These are phyloP conservation scores for Fusarium clavum DNA, from an alignment of 2,329 filamentous ascomycete genomes.

Conservation along the genomic window DNA sequence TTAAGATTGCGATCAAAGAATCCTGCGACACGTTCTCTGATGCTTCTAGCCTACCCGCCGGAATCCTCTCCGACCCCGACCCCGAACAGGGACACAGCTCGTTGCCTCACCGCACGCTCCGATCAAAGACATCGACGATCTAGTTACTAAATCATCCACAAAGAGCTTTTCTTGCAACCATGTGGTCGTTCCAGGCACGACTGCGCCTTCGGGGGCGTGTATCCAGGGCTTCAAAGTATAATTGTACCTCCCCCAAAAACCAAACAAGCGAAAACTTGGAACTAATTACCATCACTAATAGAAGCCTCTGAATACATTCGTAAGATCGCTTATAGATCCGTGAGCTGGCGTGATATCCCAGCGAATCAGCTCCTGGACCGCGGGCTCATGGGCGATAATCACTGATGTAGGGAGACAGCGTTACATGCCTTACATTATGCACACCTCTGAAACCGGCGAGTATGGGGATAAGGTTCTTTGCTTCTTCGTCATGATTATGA, in stretches of 20 bases:
- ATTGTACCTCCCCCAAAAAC: slow-evolving; percentile 13
- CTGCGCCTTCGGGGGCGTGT: slow-evolving; percentile 32
- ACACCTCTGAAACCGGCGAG: slow-evolving; percentile 22
- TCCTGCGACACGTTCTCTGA: slow-evolving; percentile 6
- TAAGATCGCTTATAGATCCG: slow-evolving; percentile 15
- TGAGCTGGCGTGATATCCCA: slow-evolving; percentile 1
- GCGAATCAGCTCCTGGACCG: slow-evolving; percentile 38
- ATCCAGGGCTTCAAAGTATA: slow-evolving; percentile 16
- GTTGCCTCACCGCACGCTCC: slow-evolving; percentile 24
- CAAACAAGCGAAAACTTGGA: neutral
- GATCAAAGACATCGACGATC: slow-evolving; percentile 22
- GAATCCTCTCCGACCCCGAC: slow-evolving; percentile 18
- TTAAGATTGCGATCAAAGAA: slow-evolving; percentile 6
- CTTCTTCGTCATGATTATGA: slow-evolving; percentile 20
- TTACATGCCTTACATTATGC: slow-evolving; percentile 26
- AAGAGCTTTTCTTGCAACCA: slow-evolving; percentile 30
- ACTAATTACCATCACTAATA: neutral
- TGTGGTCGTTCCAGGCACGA: slow-evolving; percentile 31
- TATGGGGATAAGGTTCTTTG: slow-evolving; percentile 3
- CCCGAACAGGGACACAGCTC: slow-evolving; percentile 22
- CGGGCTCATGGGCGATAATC: slow-evolving; percentile 38
- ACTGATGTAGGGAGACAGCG: slow-evolving; percentile 5
- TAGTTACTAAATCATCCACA: slow-evolving; percentile 34
- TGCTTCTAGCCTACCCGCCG: slow-evolving; percentile 27
- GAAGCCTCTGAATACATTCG: neutral